Base-by-base conservation (phyloP, 1,284 basidiomycete genomes). In the Pseudozyma hubeiensis region DNA sequence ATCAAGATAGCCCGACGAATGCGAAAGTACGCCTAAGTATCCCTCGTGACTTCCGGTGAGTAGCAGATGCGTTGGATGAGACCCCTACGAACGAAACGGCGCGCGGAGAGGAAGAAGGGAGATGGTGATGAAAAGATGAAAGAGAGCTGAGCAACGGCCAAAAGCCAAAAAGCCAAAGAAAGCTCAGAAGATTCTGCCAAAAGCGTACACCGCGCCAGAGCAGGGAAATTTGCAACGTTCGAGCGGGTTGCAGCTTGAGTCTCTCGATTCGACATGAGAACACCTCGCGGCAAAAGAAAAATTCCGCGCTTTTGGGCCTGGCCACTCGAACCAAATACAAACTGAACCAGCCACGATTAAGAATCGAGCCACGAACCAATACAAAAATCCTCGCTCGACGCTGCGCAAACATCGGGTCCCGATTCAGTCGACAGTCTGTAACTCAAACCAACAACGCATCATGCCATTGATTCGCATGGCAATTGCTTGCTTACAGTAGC, bases 131-230 rank as follows among this genome's bases (percentile, higher is more conserved):
- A 39, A 51, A 34, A 19, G 10, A 11, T 19, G 19, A 46, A 37
- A 19, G 52, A 53, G 35, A 35, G 24, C 24, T n/a, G 5, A 17
- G 24, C 43, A 7, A 44, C 43, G 43, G 13, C 43, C 7, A 44
- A n/a, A 13, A 41, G 35, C 9, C 16, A 16, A 41, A 41, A n/a
- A 10, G 16, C 13, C 40, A 53, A 30, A 24, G 24, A 55, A 56
- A 2, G 46, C 30, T 39, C 35, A 53, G 53, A 56, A 64, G 61
- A 56, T 56, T 45, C n/a, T 14, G 14, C 40, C 40, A 54, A 46
- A 52, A 19, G 35, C 40, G n/a, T 14, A 41, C 19, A 53, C 17
- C 24, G 24, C 24, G 24, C 24, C 24, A 17, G 8, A 19, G 9
- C 13, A 30, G 31, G 19, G 17, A 10, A n/a, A 10, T 9, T 17